Evolutionary conservation across 106 monocot species (phyloP), one percentile per base, ranked within the genome.

Genomic region (Allium fistulosum): DNA sequence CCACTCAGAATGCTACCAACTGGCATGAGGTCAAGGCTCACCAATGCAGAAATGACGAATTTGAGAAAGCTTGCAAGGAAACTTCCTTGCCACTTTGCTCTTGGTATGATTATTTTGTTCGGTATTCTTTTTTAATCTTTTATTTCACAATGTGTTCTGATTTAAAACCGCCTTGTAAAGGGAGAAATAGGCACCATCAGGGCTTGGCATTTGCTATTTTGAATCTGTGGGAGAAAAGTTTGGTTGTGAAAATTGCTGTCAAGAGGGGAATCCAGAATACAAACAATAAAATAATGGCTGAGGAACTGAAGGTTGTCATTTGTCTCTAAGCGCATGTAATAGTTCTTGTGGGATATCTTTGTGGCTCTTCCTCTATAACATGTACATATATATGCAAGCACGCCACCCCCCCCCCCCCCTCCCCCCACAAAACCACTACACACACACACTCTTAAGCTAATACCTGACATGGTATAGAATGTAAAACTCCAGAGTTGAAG

Each of bases 251-350:
- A 81, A 99, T 99, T 81, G 97, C 97, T 65, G 84, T 99, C 56
- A 99, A 99, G 69, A 75, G 87, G 18, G 97, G 97, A 71, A 72
- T 99, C 49, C 92, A 99, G 72, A 99, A 99, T 77, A 99, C 97
- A 77, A 99, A 93, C 48, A 99, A 99, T 59, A 93, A 99, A 70
- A 48, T 92, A 63, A 99, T 99, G 97, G 82, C 97, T n/a, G 92
- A 92, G 53, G 92, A 99, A 61, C 75, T 99, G 26, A 99, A 93
- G 92, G 97, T 99, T 17, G 14, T 8, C 16, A 51, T 46, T 76
- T 7, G 14, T 58, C 49, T 46, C 48, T 37, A 37, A 37, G 37
- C 37, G 5, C 37, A 37, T 37, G 37, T 37, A 37, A 37, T 5
- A 37, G 37, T 37, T 37, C 37, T 4, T 37, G 37, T 37, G 37